Evolutionary conservation across 2,329 filamentous ascomycete species (phyloP), one percentile per base, ranked within the genome.

Genomic region (Sporothrix curviconia): DNA sequence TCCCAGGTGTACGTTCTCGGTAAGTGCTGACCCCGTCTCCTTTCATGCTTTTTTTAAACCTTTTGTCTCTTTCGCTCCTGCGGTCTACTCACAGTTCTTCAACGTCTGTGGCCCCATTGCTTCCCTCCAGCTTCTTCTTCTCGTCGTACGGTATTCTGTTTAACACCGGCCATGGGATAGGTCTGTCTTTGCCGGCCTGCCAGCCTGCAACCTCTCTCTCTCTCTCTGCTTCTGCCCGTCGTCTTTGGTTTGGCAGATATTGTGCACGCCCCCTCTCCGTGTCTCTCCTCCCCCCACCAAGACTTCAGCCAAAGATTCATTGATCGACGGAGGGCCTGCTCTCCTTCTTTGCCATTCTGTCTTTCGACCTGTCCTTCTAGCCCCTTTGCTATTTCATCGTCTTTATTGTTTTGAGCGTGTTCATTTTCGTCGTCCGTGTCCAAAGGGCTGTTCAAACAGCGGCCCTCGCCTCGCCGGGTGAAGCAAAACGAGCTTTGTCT

Each of bases 241-340:
- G 36, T 43, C 30, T 46, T 47, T n/a, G 44, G 44, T 30, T 47
- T 46, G 46, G 39, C 55, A 39, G 28, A 49, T 30, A 22, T 17
- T 39, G 40, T 25, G 14, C 25, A 49, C 56, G 9, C 32, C 42
- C 34, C 30, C 19, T 15, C 30, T 32, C 46, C 19, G 19, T 25
- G 22, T 37, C 43, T 22, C 40, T 43, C 30, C 47, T 42, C 37
- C 43, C 46, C 22, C 55, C 43, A 49, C 49, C 36, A 14, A 15
- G 34, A 53, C 49, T 22, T 49, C 39, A 46, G 47, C 40, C 36
- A 46, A 25, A 49, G 42, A 9, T 34, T 30, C n/a, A n/a, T 28
- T 55, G 56, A 58, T 58, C 55, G 37, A 43, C 55, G 36, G 43
- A 37, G 44, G 36, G 28, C 44, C 37, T 53, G 50, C 36, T 51